Conservation (phyloP, 768 basidiomycete species). For the Boletus bicolor region DNA sequence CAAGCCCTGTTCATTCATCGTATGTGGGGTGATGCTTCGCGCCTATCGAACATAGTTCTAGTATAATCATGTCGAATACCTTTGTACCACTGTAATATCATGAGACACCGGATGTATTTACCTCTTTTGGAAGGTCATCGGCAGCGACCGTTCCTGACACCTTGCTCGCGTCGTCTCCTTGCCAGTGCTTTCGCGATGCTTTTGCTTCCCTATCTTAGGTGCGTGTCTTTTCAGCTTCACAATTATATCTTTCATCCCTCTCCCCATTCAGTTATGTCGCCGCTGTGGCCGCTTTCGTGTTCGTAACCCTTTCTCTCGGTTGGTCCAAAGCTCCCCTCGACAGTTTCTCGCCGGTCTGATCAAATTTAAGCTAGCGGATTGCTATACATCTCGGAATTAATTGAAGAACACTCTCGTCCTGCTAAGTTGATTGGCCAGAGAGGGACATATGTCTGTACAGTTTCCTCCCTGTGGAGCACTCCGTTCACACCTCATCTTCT, state of each 20-base stretch:
- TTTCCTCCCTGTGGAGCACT: not conserved
- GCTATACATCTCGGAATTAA: constrained; percentile 90
- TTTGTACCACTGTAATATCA: too few relatives aligned
- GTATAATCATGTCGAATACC: not conserved
- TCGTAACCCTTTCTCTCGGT: constrained; percentile 92
- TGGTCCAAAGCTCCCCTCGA: constrained; percentile 23
- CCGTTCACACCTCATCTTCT: constrained; percentile 7
- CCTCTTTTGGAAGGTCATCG: not conserved
- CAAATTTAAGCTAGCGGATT: constrained; percentile 76
- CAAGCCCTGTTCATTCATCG: constrained; percentile 32
- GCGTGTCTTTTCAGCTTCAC: constrained; percentile 12
- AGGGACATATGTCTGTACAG: constrained; percentile 77
- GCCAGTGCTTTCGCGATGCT: constrained; percentile 27
- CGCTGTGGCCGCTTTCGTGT: constrained; percentile 73
- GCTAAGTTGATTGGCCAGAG: constrained; percentile 84
- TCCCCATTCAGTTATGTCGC: constrained; percentile 62
- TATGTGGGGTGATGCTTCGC: constrained; percentile 43
- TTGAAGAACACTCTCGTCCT: constrained; percentile 85
- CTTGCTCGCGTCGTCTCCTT: not conserved
- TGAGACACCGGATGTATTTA: not conserved
- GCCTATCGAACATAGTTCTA: constrained; percentile 38
- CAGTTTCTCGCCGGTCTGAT: constrained; percentile 4
- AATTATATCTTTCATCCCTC: not conserved
- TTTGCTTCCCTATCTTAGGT: constrained; percentile 64
- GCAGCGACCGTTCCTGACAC: too few relatives aligned